Percentiles rank a stretch among this genome's conserved stretches.
phyloP scores from a whole-genome alignment of 2,329 filamentous ascomycete genomes.

The Talaromyces marneffei region DNA sequence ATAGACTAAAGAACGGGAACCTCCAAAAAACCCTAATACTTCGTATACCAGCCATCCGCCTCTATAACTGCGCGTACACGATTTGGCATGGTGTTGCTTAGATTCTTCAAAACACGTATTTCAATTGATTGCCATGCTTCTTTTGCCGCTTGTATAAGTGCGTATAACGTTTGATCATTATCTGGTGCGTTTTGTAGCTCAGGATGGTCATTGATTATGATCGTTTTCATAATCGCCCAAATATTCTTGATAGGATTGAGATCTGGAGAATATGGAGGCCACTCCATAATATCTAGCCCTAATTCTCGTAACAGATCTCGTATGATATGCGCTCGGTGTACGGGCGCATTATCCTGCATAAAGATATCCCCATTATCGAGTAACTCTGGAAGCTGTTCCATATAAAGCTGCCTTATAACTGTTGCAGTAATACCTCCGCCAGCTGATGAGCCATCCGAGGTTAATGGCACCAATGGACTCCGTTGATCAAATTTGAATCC shows the following conservation, averaged over 20 bases:
- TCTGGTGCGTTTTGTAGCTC: background rate
- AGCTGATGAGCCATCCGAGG: background rate
- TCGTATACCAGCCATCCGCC: too few species aligned
- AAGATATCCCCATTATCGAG: background rate
- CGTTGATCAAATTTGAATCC: background rate
- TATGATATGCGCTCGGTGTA: background rate
- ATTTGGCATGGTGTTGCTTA: too few species aligned
- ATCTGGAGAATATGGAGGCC: background rate
- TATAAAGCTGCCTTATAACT: background rate
- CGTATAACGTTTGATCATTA: background rate
- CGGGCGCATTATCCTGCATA: background rate
- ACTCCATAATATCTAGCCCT: background rate
- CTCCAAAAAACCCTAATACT: too few species aligned
- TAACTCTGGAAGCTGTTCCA: background rate
- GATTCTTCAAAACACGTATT: too few species aligned
- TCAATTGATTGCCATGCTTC: background rate
- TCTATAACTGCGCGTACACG: too few species aligned
- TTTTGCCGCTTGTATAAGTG: background rate
- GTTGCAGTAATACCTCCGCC: background rate
- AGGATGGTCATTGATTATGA: background rate
- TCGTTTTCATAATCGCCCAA: background rate
- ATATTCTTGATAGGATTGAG: conserved; percentile 4
- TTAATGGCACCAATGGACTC: background rate
- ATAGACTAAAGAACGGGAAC: too few species aligned
- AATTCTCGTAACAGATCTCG: background rate